Evolutionary conservation across 176 grass and related monocot genomes (phyloP), one percentile per base, ranked within the genome.

Genomic region (Calamus simplicifolius): DNA sequence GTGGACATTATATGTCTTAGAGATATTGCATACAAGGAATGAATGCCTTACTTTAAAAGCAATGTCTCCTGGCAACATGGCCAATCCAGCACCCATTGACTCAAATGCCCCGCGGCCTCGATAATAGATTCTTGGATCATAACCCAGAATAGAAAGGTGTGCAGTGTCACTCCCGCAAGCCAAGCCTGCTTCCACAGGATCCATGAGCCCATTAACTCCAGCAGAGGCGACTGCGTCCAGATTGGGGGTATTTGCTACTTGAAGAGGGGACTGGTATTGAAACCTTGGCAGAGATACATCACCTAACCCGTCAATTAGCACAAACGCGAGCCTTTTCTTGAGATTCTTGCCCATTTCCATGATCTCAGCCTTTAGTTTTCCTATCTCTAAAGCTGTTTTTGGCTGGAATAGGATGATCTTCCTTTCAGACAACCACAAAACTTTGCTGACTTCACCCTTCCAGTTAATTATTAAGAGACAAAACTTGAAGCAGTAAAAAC

Each of bases 61-160:
- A 64, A 91, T 97, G 84, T 97, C 93, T 18, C 93, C 93, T 25
- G 93, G 87, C 7, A 75, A 77, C 93, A 97, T 97, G 61, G 87
- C 84, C 50, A 88, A 75, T 50, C 93, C 93, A 0, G 87, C 81
- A 54, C 87, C 93, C 93, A 88, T 97, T n/a, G 87, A 97, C 73
- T 97, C 87, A 74, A 97, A 97, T 17, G 93, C 87, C 38, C 87
- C 93, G 53, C 93, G 79, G 10, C 93, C 84, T 6, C 81, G 93
- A 58, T 91, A 97, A 78, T 97, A 97, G 29, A 80, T 73, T 8
- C 93, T 80, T 5, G 93, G 93, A 63, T 88, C 78, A 49, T 97
- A 97, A 16, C 93, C 93, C 23, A 91, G 78, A 29, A 91, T 65
- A 28, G 87, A 97, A 18, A 97, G 93, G 69, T 97, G 92, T 30